Conservation (phyloP, 768 basidiomycete species). For the Suillus cothurnatus region DNA sequence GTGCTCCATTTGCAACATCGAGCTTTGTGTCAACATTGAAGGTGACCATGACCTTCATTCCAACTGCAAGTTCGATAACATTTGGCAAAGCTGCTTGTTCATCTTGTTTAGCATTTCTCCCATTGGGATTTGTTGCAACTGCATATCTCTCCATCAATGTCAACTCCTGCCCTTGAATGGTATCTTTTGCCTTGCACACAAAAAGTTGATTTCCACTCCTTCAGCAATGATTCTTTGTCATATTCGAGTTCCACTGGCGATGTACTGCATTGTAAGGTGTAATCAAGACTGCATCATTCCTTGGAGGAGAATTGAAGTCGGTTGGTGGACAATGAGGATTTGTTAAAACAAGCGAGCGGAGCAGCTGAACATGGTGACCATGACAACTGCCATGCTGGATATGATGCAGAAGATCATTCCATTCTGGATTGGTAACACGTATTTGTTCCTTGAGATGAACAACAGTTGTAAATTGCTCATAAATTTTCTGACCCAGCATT, state of each 20-base stretch:
- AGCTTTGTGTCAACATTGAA: slow-evolving; percentile 42
- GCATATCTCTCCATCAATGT: slow-evolving; percentile 17
- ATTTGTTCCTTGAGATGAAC: too few relatives aligned
- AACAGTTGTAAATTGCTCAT: too few relatives aligned
- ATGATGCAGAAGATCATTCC: too few relatives aligned
- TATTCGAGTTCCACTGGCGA: slow-evolving; percentile 35
- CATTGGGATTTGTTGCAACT: background rate
- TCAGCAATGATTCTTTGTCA: slow-evolving; percentile 27
- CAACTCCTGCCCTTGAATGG: slow-evolving; percentile 5
- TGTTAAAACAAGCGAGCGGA: background rate
- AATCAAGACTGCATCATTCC: background rate
- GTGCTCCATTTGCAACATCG: slow-evolving; percentile 40
- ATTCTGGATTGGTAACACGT: too few relatives aligned
- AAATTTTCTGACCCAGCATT: too few relatives aligned
- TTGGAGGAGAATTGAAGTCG: background rate
- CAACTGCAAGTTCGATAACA: background rate
- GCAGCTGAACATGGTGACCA: background rate
- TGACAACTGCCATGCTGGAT: too few relatives aligned
- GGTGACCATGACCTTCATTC: slow-evolving; percentile 10
- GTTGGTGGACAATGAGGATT: background rate
- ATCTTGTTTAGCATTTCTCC: background rate
- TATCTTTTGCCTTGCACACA: slow-evolving; percentile 34
- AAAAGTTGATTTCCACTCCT: slow-evolving; percentile 25
- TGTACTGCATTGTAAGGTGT: background rate
- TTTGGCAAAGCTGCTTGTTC: background rate